Evolutionary conservation across 352 stramenopile genomes (phyloP), one percentile per base, ranked within the genome.

Genomic region (Phytophthora brassicae): DNA sequence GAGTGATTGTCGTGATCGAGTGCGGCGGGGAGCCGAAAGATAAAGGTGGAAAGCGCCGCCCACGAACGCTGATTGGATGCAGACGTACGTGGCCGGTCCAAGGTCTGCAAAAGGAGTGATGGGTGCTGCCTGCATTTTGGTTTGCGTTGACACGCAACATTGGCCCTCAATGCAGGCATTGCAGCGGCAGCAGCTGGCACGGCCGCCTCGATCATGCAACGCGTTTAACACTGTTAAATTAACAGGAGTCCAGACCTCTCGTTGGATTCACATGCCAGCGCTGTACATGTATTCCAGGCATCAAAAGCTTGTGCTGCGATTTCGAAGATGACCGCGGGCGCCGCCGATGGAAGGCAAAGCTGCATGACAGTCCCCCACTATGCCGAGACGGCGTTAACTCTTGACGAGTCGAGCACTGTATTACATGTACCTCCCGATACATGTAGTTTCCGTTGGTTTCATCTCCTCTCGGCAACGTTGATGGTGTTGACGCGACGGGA

Each of bases 291-390:
- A n/a, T n/a, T n/a, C n/a, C n/a, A n/a, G n/a, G n/a, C n/a, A n/a
- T n/a, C n/a, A n/a, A n/a, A n/a, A n/a, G 29, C 6, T 3, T 8
- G 22, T 33, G 41, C 49, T 77, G 65, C 60, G 69, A 74, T 59
- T 74, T 65, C 56, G 50, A 22, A 33, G 69, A 77, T 77, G 56
- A 64, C 69, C 39, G 38, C 11, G 23, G 17, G 38, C 49, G 19
- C 16, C 39, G 22, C n/a, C 36, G 24, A n/a, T 42, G 60, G 74
- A 77, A 53, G 61, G 69, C 65, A 74, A 76, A 31, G 16, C 31
- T 17, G 33, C 16, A 41, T 13, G 20, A 65, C 16, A 38, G 43
- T 50, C 28, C 45, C 33, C 61, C 55, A 43, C 31, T 56, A 69
- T 48, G 44, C 42, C 23, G 26, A 44, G 33, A 19, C 14, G 44